Percentiles rank a stretch among this genome's conserved stretches.
phyloP scores from a whole-genome alignment of 352 stramenopile species.

The Phytophthora constricta region DNA sequence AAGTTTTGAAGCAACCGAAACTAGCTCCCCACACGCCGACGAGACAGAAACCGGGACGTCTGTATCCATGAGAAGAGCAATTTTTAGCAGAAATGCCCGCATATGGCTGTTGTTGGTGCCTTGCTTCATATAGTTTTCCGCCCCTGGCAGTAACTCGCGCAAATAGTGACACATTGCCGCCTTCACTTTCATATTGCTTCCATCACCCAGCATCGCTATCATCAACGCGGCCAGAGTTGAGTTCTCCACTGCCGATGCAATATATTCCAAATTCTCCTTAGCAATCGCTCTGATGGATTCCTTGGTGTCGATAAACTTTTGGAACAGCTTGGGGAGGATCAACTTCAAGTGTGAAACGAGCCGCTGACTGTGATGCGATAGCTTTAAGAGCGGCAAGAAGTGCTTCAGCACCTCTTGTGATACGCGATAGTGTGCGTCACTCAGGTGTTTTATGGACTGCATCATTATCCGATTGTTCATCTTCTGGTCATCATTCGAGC shows the following conservation, averaged over 20 bases:
- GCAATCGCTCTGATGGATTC: slow-evolving; percentile 58
- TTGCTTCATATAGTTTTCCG: slow-evolving; percentile 66
- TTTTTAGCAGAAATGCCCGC: slow-evolving; percentile 71
- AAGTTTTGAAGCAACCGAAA: slow-evolving; percentile 52
- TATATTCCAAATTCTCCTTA: slow-evolving; percentile 68
- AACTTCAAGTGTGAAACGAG: slow-evolving; percentile 62
- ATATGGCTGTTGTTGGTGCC: slow-evolving; percentile 71
- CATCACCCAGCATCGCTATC: slow-evolving; percentile 70
- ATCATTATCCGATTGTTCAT: slow-evolving; percentile 65
- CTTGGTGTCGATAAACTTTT: slow-evolving; percentile 82
- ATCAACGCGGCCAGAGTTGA: slow-evolving; percentile 51
- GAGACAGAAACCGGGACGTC: slow-evolving; percentile 69
- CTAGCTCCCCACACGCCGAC: slow-evolving; percentile 62
- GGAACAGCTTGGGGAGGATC: slow-evolving; percentile 69
- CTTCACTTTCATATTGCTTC: slow-evolving; percentile 85
- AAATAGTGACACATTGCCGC: slow-evolving; percentile 72
- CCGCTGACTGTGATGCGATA: slow-evolving; percentile 44
- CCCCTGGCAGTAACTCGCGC: slow-evolving; percentile 55
- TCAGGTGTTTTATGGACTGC: slow-evolving; percentile 68
- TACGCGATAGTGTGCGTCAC: slow-evolving; percentile 78
- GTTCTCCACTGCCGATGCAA: slow-evolving; percentile 57
- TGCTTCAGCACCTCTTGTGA: slow-evolving; percentile 70
- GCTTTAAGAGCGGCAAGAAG: slow-evolving; percentile 58
- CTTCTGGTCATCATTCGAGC: slow-evolving; percentile 34
- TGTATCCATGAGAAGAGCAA: slow-evolving; percentile 67